Conservation (phyloP, 139 green algal genomes). For the Trebouxia sp. region DNA sequence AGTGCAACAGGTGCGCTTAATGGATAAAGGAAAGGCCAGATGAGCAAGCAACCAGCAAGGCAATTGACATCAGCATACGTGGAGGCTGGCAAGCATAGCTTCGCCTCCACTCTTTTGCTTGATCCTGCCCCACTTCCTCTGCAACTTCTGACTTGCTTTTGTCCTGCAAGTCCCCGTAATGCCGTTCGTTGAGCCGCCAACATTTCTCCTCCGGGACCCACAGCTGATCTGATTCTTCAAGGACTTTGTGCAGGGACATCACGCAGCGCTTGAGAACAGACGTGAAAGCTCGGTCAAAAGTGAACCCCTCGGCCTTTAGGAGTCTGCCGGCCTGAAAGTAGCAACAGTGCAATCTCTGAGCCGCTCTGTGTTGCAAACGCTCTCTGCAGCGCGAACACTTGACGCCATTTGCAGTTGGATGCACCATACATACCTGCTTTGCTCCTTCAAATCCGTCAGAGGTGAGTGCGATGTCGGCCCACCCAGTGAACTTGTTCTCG, state of each 20-base stretch:
- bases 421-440: neutral
- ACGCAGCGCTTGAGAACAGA: slow-evolving; percentile 25
- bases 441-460: neutral
- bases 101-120: slow-evolving; percentile 31
- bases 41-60: neutral
- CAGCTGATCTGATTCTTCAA: slow-evolving; percentile 14
- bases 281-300: slow-evolving; percentile 19
- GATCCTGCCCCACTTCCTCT: slow-evolving; percentile 40
- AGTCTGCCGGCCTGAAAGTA: slow-evolving; percentile 2
- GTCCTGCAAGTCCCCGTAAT: slow-evolving; percentile 30
- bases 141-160: slow-evolving; percentile 36
- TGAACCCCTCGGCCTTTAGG: slow-evolving; percentile 1
- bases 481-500: slow-evolving; percentile 21
- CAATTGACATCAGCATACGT: neutral
- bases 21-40: too few relatives aligned
- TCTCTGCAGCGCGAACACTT: too few relatives aligned
- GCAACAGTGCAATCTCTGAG: neutral
- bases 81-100: slow-evolving; percentile 16
- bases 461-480: slow-evolving; percentile 13
- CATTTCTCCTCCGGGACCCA: slow-evolving; percentile 21
- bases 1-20: too few relatives aligned
- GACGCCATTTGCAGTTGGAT: neutral
- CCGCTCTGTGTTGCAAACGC: too few relatives aligned
- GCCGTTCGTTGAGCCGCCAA: slow-evolving; percentile 27
- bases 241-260: neutral